A percentile compares a stretch with the other conserved stretches of the same genome.
Conservation (phyloP, 805 yeast genomes). For the Saccharomycopsis sp. region DNA sequence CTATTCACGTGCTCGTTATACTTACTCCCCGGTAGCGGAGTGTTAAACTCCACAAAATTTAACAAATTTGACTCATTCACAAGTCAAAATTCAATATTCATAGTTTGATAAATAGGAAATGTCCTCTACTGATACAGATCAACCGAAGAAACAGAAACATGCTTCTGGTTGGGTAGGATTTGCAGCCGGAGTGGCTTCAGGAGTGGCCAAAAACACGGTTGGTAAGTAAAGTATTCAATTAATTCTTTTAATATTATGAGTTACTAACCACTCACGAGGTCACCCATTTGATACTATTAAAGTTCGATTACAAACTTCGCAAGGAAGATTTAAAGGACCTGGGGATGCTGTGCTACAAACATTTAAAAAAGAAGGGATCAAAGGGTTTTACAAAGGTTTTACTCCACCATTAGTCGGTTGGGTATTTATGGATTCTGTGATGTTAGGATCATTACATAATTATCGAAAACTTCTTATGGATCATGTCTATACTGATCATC, state of each 20-base stretch:
- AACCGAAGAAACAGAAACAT: constrained; percentile 3
- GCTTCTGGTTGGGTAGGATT: constrained; percentile 49
- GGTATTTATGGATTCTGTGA: constrained; percentile 88
- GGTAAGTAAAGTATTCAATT: too few relatives aligned
- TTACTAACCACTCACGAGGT: too few relatives aligned
- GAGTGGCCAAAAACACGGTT: constrained; percentile 76
- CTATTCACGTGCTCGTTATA: too few relatives aligned
- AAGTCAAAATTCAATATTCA: too few relatives aligned
- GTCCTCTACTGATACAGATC: neutral
- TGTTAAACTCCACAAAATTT: too few relatives aligned
- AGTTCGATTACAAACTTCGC: constrained; percentile 72
- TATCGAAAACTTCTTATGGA: constrained; percentile 62
- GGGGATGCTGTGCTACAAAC: constrained; percentile 72
- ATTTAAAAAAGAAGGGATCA: constrained; percentile 58
- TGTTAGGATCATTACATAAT: constrained; percentile 78
- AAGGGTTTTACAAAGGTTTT: constrained; percentile 81
- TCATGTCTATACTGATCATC: constrained; percentile 45
- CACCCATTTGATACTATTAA: constrained; percentile 91
- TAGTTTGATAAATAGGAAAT: too few relatives aligned
- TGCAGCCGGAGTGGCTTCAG: constrained; percentile 82
- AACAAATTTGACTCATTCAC: too few relatives aligned
- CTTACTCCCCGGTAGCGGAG: too few relatives aligned
- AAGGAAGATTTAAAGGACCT: constrained; percentile 68
- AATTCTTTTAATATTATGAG: too few relatives aligned
- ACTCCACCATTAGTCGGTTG: constrained; percentile 91